These are phyloP conservation scores for Leptodontidium sp. DNA, from an alignment of 2,329 filamentous ascomycete genomes.

Conservation along the genomic window DNA sequence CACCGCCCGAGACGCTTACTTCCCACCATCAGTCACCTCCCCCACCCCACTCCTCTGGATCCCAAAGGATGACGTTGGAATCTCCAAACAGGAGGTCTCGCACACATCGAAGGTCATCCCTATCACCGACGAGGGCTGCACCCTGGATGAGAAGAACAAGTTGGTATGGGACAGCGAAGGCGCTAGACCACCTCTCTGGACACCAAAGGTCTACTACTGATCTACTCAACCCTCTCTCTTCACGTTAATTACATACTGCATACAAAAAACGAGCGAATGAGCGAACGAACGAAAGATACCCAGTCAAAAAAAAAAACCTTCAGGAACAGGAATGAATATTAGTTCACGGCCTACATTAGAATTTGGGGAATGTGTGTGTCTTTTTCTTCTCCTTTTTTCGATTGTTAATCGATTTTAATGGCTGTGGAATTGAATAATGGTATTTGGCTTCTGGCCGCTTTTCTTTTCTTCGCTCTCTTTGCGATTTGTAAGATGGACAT, in stretches of 20 bases:
- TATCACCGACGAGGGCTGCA: conserved; percentile 82
- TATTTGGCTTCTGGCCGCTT: no score
- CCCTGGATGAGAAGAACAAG: conserved; percentile 74
- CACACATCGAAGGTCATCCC: conserved; percentile 76
- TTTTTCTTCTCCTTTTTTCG: background rate
- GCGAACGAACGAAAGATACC: conserved; percentile 11
- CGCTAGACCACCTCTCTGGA: conserved; percentile 65
- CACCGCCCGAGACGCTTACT: conserved; percentile 73
- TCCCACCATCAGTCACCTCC: conserved; percentile 73
- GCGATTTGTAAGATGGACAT: conserved; percentile 1
- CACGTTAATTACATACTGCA: background rate
- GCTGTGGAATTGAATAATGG: conserved; percentile 3
- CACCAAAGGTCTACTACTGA: conserved; percentile 56
- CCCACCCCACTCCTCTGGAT: conserved; percentile 82
- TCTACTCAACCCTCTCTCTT: background rate
- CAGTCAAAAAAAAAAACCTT: background rate
- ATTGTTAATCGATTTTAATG: background rate
- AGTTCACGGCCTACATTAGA: conserved; percentile 19
- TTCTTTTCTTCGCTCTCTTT: background rate
- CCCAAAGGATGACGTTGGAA: conserved; percentile 75
- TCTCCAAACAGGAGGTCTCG: conserved; percentile 79
- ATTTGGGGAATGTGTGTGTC: background rate
- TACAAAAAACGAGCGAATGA: background rate
- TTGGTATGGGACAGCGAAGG: conserved; percentile 64
- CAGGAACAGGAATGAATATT: conserved; percentile 10